These are phyloP conservation scores for Aureobasidium sp. DNA, from an alignment of 2,329 filamentous ascomycete genomes.

Conservation along the genomic window DNA sequence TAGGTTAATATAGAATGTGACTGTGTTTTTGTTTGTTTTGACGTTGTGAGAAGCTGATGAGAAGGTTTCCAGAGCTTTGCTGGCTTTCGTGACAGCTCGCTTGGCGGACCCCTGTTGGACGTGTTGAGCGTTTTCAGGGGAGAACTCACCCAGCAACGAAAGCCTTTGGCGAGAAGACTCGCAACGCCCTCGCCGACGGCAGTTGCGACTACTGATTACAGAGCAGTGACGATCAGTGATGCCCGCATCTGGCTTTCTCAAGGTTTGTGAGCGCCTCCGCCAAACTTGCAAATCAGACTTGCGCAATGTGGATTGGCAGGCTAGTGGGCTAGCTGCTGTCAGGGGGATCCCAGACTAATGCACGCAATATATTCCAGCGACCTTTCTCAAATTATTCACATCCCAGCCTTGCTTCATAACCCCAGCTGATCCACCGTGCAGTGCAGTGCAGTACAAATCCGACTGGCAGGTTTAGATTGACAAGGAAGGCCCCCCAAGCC, in stretches of 20 bases:
- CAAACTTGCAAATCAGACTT: constrained; percentile 5
- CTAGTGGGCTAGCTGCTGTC: background rate
- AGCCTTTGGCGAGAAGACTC: background rate
- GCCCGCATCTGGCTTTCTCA: background rate
- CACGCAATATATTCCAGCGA: constrained; percentile 7
- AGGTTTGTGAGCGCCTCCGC: background rate
- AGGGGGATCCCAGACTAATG: constrained; percentile 4
- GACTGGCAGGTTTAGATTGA: constrained; percentile 4
- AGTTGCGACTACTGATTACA: constrained; percentile 6
- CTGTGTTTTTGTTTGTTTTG: constrained; percentile 2
- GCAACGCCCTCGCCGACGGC: background rate
- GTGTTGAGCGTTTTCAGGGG: background rate
- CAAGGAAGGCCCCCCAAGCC: background rate
- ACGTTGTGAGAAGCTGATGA: background rate
- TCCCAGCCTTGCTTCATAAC: constrained; percentile 7
- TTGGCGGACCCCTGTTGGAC: constrained; percentile 8
- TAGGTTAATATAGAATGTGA: background rate
- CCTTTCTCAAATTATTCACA: constrained; percentile 7
- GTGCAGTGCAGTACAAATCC: background rate
- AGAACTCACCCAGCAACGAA: background rate
- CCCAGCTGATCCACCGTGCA: constrained; percentile 2
- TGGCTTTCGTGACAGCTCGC: constrained; percentile 1
- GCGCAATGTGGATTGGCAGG: constrained; percentile 6
- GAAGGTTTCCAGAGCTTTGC: background rate
- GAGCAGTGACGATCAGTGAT: background rate